A percentile compares a stretch with the other conserved stretches of the same genome.
These are phyloP conservation scores for Diaporthe sp. DNA, from an alignment of 2,329 filamentous ascomycete species.

Conservation along the genomic window DNA sequence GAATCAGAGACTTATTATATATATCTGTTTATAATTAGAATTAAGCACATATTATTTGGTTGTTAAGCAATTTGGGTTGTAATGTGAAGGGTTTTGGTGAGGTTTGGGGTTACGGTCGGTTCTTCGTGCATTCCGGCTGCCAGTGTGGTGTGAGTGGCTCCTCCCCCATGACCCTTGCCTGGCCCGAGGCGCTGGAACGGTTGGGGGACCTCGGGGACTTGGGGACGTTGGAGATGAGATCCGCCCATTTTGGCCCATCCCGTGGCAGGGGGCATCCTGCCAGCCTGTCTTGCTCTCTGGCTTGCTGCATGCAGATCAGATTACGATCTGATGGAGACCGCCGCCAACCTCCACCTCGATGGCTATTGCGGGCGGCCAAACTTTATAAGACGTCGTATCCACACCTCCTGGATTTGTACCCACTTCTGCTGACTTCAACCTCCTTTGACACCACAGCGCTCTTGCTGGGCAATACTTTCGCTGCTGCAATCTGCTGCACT, in stretches of 20 bases:
- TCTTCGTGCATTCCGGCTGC: no score
- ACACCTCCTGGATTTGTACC: neutral
- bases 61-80: no score
- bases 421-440: neutral
- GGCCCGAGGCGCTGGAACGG: constrained; percentile 21
- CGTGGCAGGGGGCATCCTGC: constrained; percentile 12
- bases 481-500: neutral
- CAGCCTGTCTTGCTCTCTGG: neutral
- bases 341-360: neutral
- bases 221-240: constrained; percentile 7
- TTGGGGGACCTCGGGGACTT: neutral
- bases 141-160: constrained; percentile 14
- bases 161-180: neutral
- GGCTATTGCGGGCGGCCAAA: neutral
- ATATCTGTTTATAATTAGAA: no score
- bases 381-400: constrained; percentile 1
- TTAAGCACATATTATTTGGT: no score
- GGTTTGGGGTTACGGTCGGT: no score
- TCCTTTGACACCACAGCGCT: neutral
- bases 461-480: neutral
- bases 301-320: constrained; percentile 22
- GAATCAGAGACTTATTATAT: no score
- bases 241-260: neutral
- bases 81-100: no score
- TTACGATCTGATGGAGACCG: neutral